Conservation (phyloP, 345 rosid species). For the Microthlaspi erraticum region DNA sequence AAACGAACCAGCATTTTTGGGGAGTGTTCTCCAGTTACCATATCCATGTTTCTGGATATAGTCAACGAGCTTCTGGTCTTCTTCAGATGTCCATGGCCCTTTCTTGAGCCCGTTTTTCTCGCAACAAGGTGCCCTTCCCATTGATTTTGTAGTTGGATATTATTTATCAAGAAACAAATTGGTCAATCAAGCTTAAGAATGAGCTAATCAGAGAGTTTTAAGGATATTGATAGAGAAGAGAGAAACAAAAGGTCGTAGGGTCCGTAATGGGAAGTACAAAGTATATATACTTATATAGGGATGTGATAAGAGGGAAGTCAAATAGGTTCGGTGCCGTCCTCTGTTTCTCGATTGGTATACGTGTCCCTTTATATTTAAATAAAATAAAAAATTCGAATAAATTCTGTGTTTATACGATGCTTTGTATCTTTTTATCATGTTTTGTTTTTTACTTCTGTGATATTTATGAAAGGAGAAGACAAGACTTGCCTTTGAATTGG, state of each 20-base stretch:
- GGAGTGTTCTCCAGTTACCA: slow-evolving; percentile 90
- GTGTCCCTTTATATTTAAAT: slow-evolving; percentile 51
- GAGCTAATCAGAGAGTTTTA: slow-evolving; percentile 17
- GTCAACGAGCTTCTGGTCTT: slow-evolving; percentile 69
- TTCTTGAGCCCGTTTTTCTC: slow-evolving; percentile 78
- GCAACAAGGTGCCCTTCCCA: slow-evolving; percentile 90
- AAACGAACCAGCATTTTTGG: slow-evolving; percentile 77
- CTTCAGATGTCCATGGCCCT: slow-evolving; percentile 94
- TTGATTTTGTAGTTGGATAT: slow-evolving; percentile 25
- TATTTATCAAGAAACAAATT: neutral
- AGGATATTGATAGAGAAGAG: slow-evolving; percentile 28
- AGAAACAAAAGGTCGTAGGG: slow-evolving; percentile 42
- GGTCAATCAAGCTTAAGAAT: neutral
- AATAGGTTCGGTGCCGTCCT: slow-evolving; percentile 94
- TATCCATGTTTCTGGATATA: slow-evolving; percentile 80
- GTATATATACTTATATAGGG: slow-evolving; percentile 64
- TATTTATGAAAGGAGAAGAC: neutral
- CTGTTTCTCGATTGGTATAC: slow-evolving; percentile 50
- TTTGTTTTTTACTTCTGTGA: neutral
- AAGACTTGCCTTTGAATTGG: neutral
- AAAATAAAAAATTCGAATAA: neutral
- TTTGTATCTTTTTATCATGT: slow-evolving; percentile 10
- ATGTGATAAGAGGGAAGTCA: slow-evolving; percentile 53
- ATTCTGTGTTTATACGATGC: slow-evolving; percentile 11
- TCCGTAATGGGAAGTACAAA: slow-evolving; percentile 44